phyloP scores from a whole-genome alignment of 306 rosid species.

The Oemleria cerasiformis region DNA sequence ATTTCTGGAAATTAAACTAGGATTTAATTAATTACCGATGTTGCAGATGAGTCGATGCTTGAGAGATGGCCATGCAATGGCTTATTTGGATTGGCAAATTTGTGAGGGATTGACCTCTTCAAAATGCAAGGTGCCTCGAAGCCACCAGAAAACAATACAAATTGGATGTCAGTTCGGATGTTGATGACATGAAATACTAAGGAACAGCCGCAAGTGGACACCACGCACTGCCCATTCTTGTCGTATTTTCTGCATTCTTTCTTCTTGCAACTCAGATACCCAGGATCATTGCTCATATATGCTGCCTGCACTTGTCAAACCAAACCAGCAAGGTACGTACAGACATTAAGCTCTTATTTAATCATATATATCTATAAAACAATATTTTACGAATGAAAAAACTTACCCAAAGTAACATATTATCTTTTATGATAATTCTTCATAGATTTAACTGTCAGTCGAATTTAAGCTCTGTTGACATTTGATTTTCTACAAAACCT shows the following conservation, averaged over 20 bases:
- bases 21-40: constrained; percentile 36
- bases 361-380: no score
- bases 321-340: neutral
- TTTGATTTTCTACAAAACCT: no score
- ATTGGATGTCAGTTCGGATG: constrained; percentile 78
- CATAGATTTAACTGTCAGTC: no score
- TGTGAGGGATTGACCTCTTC: constrained; percentile 38
- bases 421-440: no score
- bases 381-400: no score
- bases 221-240: constrained; percentile 30
- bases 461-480: no score
- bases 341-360: no score
- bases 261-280: constrained; percentile 61
- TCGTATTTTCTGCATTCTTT: constrained; percentile 39
- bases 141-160: constrained; percentile 66
- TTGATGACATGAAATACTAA: constrained; percentile 74
- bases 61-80: constrained; percentile 76
- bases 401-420: no score
- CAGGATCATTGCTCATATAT: constrained; percentile 53
- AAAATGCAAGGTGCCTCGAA: constrained; percentile 57
- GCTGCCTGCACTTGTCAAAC: constrained; percentile 44
- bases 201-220: constrained; percentile 54
- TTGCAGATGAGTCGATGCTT: constrained; percentile 58
- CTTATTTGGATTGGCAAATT: constrained; percentile 58
- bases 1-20: no score